Conservation (phyloP, 2,329 filamentous ascomycete species). For the Cladorrhinum sp. region DNA sequence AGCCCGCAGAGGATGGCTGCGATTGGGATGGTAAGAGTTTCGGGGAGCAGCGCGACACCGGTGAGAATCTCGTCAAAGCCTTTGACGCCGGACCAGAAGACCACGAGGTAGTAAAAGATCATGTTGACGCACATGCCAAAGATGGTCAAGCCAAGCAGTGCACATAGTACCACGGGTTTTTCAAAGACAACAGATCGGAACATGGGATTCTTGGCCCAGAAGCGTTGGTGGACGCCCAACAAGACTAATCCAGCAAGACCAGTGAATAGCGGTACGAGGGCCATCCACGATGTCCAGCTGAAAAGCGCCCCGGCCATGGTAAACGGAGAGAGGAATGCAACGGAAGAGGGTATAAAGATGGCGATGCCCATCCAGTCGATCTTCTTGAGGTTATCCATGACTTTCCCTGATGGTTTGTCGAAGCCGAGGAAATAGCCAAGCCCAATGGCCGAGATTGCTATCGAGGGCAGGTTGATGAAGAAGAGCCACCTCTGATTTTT, state of each 20-base stretch:
- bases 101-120: conserved; percentile 22
- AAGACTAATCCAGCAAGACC: conserved; percentile 13
- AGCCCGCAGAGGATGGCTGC: conserved; percentile 18
- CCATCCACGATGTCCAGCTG: conserved; percentile 14
- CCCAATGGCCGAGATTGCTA: conserved; percentile 13
- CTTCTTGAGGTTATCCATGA: conserved; percentile 8
- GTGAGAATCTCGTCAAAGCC: conserved; percentile 18
- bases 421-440: conserved; percentile 18
- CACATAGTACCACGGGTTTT: conserved; percentile 8
- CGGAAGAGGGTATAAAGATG: conserved; percentile 18
- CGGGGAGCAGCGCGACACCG: conserved; percentile 18
- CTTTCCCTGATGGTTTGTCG: conserved; percentile 11
- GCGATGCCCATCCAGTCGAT: conserved; percentile 21
- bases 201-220: conserved; percentile 16
- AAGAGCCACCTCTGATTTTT: conserved; percentile 17
- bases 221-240: conserved; percentile 16
- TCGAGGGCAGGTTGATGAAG: conserved; percentile 19
- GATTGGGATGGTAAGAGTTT: conserved; percentile 17
- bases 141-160: conserved; percentile 16
- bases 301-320: conserved; percentile 19
- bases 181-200: conserved; percentile 15
- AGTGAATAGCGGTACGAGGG: conserved; percentile 13
- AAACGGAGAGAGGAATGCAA: conserved; percentile 17
- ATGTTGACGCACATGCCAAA: conserved; percentile 22
- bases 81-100: conserved; percentile 21